A percentile compares a stretch with the other conserved stretches of the same genome.
These are phyloP conservation scores for Alternaria triticina DNA, from an alignment of 2,329 filamentous ascomycete genomes.

Conservation along the genomic window DNA sequence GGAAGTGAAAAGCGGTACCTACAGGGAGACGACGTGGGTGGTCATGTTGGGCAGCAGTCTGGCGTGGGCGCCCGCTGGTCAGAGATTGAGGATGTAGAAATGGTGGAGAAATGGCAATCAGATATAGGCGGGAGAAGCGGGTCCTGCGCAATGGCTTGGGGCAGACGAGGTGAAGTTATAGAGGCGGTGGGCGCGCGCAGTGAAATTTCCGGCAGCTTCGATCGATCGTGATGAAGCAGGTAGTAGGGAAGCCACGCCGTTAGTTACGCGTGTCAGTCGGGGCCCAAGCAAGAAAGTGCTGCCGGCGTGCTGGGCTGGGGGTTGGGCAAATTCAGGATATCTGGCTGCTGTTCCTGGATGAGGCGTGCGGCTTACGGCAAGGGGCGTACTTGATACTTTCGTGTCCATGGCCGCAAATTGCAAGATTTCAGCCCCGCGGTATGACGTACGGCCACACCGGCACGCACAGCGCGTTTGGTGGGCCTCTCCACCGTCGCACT, in stretches of 20 bases:
- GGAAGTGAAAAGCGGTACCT: conserved; percentile 40
- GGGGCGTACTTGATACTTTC: conserved; percentile 1
- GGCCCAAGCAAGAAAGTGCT: conserved; percentile 8
- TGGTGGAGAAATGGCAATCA: conserved; percentile 1
- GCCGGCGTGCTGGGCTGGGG: background rate
- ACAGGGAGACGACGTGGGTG: conserved; percentile 66
- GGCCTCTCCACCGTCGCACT: conserved; percentile 10
- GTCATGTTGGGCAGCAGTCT: conserved; percentile 55
- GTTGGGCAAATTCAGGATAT: background rate
- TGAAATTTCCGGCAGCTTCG: conserved; percentile 17
- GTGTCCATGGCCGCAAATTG: conserved; percentile 12
- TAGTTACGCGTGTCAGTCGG: conserved; percentile 3
- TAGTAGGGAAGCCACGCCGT: conserved; percentile 7
- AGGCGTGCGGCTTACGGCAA: conserved; percentile 5
- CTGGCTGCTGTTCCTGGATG: conserved; percentile 20
- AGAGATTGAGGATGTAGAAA: conserved; percentile 10
- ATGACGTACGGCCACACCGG: conserved; percentile 17
- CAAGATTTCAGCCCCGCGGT: conserved; percentile 14
- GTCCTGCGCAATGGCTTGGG: background rate
- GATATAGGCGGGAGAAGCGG: background rate
- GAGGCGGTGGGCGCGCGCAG: conserved; percentile 8
- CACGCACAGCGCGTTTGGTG: conserved; percentile 5
- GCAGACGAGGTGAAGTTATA: conserved; percentile 6
- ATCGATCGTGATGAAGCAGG: conserved; percentile 11
- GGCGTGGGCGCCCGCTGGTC: conserved; percentile 8